phyloP scores from a whole-genome alignment of 768 basidiomycete species.

The Thelephora ganbajun region DNA sequence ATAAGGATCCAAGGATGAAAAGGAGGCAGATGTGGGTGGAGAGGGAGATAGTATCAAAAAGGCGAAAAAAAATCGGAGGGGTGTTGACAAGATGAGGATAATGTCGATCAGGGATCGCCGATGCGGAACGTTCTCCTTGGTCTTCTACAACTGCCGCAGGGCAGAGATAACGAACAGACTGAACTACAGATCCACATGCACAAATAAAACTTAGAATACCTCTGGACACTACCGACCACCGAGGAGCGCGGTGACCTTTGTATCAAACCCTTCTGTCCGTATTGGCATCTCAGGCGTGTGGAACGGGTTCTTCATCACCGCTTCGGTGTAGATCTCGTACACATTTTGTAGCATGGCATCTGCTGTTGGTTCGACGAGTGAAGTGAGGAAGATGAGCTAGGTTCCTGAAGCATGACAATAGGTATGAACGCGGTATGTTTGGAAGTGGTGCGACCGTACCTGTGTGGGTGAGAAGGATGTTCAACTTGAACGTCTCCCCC shows the following conservation, averaged over 20 bases:
- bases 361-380: slow-evolving; percentile 56
- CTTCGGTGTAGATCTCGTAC: slow-evolving; percentile 89
- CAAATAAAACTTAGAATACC: background rate
- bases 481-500: slow-evolving; percentile 90
- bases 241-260: slow-evolving; percentile 39
- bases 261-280: slow-evolving; percentile 79
- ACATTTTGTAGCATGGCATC: slow-evolving; percentile 67
- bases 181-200: background rate
- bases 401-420: slow-evolving; percentile 42
- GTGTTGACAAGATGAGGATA: too few relatives aligned
- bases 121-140: too few relatives aligned
- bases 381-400: slow-evolving; percentile 89
- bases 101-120: too few relatives aligned
- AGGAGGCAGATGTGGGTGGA: background rate
- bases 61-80: too few relatives aligned
- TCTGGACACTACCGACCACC: background rate
- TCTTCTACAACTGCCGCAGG: too few relatives aligned
- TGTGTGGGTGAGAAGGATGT: slow-evolving; percentile 78
- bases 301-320: slow-evolving; percentile 98
- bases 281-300: slow-evolving; percentile 99
- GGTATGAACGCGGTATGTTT: background rate
- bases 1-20: background rate
- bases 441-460: slow-evolving; percentile 30
- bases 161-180: too few relatives aligned
- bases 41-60: background rate